These are phyloP conservation scores for Colletotrichum liaoningense DNA, from an alignment of 2,329 filamentous ascomycete species.

Conservation along the genomic window DNA sequence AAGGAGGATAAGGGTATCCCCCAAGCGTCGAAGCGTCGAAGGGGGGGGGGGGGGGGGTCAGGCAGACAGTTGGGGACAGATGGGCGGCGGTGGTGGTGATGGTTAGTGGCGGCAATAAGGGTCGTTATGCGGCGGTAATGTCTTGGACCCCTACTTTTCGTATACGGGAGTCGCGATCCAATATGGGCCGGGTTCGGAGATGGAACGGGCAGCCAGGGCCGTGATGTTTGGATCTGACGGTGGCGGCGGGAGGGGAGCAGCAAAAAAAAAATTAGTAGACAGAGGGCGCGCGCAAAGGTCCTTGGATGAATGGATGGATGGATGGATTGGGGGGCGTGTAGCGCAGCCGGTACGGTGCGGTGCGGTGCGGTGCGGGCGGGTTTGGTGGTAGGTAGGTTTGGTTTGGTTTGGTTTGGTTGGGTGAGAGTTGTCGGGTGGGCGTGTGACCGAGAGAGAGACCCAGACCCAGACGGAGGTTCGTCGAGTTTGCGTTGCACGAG, in stretches of 20 bases:
- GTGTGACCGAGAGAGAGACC: not conserved
- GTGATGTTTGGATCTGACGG: slow-evolving; percentile 10
- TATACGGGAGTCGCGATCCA: slow-evolving; percentile 11
- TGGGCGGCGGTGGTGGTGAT: no score
- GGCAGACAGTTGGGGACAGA: not conserved
- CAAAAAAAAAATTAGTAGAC: not conserved
- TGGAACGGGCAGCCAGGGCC: slow-evolving; percentile 8
- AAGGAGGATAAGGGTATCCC: slow-evolving; percentile 11
- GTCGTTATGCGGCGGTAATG: slow-evolving; percentile 1
- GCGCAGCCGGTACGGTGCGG: not conserved
- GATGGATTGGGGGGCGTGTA: slow-evolving; percentile 12
- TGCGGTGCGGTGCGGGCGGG: not conserved
- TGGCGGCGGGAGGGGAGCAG: not conserved
- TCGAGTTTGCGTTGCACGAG: slow-evolving; percentile 28
- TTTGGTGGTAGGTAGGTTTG: not conserved
- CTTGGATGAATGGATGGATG: slow-evolving; percentile 19
- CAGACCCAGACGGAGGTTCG: slow-evolving; percentile 10
- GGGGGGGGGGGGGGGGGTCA: no score
- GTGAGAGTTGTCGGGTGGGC: not conserved
- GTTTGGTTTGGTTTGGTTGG: not conserved
- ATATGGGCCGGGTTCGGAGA: slow-evolving; percentile 21
- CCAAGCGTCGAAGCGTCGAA: not conserved
- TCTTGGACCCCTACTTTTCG: slow-evolving; percentile 25
- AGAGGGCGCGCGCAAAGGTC: not conserved
- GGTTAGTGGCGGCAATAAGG: not conserved